A percentile compares a stretch with the other conserved stretches of the same genome.
These are phyloP conservation scores for Sanghuangporus weigelae DNA, from an alignment of 1,284 basidiomycete genomes.

Conservation along the genomic window DNA sequence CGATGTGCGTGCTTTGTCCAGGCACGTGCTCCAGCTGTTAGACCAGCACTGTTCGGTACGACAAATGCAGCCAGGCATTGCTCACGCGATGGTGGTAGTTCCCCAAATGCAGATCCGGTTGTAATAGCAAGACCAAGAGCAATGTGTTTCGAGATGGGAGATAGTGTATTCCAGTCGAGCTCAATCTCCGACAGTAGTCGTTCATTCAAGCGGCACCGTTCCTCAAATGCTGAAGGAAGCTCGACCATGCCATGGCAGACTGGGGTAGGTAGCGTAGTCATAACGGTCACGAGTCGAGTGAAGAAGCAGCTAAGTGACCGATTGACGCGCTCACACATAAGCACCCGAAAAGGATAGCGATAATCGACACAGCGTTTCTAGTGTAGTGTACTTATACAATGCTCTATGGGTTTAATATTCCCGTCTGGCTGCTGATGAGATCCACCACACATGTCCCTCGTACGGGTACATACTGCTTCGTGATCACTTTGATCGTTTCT, in stretches of 20 bases:
- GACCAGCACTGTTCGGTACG: conserved; percentile 38
- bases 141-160: conserved; percentile 38
- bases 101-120: conserved; percentile 50
- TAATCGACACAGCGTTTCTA: not conserved
- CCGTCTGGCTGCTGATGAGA: conserved; percentile 78
- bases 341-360: not conserved
- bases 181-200: not conserved
- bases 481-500: conserved; percentile 96
- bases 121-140: conserved; percentile 49
- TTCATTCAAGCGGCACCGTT: conserved; percentile 7
- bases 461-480: conserved; percentile 91
- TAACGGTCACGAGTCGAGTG: not conserved
- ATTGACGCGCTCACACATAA: not conserved
- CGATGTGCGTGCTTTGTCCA: conserved; percentile 58
- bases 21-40: conserved; percentile 51
- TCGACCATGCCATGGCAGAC: conserved; percentile 7
- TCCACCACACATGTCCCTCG: conserved; percentile 86
- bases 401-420: conserved; percentile 33
- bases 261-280: conserved; percentile 3
- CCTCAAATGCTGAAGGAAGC: not conserved
- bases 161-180: conserved; percentile 13
- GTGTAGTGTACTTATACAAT: not conserved
- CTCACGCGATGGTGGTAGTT: conserved; percentile 36
- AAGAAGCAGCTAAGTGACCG: not conserved
- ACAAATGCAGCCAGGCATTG: conserved; percentile 45